Base-by-base conservation (phyloP, 2,329 filamentous ascomycete genomes). In the Penicillium sclerotigenum region DNA sequence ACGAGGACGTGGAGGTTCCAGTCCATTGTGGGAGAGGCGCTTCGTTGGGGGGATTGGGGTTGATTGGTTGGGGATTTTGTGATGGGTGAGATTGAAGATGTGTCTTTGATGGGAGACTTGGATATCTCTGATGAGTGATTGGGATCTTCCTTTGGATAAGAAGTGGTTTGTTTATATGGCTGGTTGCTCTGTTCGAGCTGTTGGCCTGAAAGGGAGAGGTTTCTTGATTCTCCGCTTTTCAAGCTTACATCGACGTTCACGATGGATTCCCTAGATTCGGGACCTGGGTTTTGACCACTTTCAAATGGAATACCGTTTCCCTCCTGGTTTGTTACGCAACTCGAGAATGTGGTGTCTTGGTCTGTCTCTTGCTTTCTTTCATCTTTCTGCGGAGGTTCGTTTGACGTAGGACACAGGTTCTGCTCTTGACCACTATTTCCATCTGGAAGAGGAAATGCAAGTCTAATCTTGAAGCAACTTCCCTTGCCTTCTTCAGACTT, bases 401-500 rank as follows among this genome's bases (percentile, higher is more conserved):
- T 49, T 54, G 52, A 20, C 1, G n/a, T 22, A 14, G 6, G 13
- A 16, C 10, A 13, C 5, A n/a, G 0, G 14, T 10, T 29, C n/a
- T 36, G 31, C n/a, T 10, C 36, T 42, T 49, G 37, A 3, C 14
- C 4, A 33, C 28, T 42, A 29, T 67, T 58, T 7, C 78, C 74
- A 0, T 74, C 71, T 0, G 84, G 85, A 2, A 92, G 69, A 11
- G 85, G 81, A 62, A 96, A 94, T 0, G 87, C 87, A 29, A 96
- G 77, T 62, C 90, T 84, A 18, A 96, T 83, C 22, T 90, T 85
- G 61, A 96, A 95, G 53, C 88, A 82, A 14, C 90, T 91, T 0
- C 91, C 91, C 63, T 87, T 87, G 2, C 87, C 88, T 69, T 87
- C 82, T 64, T 93, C 89, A 0, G 91, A 95, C 65, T 92, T 94